These are phyloP conservation scores for Fusarium nanum DNA, from an alignment of 2,329 filamentous ascomycete genomes.

Conservation along the genomic window DNA sequence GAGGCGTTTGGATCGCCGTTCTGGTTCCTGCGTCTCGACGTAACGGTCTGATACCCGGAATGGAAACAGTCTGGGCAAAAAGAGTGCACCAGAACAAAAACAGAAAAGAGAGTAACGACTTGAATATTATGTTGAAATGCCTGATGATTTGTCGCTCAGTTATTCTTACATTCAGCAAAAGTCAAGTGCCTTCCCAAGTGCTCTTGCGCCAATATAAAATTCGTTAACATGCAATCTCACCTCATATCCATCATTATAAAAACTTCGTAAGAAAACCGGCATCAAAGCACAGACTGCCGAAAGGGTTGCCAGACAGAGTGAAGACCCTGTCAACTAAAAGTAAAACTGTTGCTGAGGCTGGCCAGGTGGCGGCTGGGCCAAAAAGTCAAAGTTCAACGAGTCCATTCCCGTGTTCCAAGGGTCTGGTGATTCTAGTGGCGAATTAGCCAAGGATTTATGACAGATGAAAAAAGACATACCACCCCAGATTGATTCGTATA, in stretches of 20 bases:
- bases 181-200: slow-evolving; percentile 12
- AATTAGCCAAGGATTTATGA: slow-evolving; percentile 22
- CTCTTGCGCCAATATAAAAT: slow-evolving; percentile 18
- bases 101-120: slow-evolving; percentile 23
- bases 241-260: slow-evolving; percentile 4
- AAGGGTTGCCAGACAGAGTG: background rate
- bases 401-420: slow-evolving; percentile 68
- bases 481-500: slow-evolving; percentile 76
- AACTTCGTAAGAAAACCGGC: background rate
- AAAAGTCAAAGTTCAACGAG: slow-evolving; percentile 69
- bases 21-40: background rate
- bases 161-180: slow-evolving; percentile 17
- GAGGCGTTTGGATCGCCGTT: background rate
- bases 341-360: slow-evolving; percentile 70
- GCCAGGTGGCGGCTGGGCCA: slow-evolving; percentile 68
- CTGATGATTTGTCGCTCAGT: slow-evolving; percentile 12
- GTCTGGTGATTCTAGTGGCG: slow-evolving; percentile 65
- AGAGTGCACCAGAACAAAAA: background rate
- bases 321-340: slow-evolving; percentile 54
- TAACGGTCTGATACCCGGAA: background rate
- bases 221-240: slow-evolving; percentile 17
- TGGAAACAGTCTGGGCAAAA: background rate
- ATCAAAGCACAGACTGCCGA: background rate
- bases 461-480: slow-evolving; percentile 57
- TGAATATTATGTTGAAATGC: slow-evolving; percentile 34